Evolutionary conservation across 2,329 filamentous ascomycete species (phyloP).

Genomic region (Ophiosphaerella narmari): DNA sequence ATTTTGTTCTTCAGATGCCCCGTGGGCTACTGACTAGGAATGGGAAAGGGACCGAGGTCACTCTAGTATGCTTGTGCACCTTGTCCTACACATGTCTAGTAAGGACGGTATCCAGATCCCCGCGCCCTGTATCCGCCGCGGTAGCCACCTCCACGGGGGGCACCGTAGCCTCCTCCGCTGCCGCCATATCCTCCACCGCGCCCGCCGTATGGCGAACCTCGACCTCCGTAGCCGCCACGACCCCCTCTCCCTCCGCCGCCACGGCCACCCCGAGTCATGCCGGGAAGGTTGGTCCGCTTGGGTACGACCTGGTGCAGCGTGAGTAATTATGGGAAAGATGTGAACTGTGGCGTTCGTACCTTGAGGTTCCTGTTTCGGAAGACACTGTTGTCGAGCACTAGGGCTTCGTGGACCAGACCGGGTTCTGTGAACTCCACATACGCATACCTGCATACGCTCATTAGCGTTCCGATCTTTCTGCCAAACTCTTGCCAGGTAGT

Average conservation of each 20-base stretch:
- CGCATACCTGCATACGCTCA: conserved; percentile 74
- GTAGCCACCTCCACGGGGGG: conserved; percentile 50
- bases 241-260: conserved; percentile 57
- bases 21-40: background rate
- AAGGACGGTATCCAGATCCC: conserved; percentile 26
- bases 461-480: conserved; percentile 58
- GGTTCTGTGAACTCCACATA: conserved; percentile 99
- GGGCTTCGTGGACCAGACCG: conserved; percentile 85
- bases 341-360: conserved; percentile 55
- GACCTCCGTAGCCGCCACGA: conserved; percentile 52
- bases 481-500: conserved; percentile 62
- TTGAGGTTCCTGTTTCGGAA: conserved; percentile 96
- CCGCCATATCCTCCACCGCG: conserved; percentile 1
- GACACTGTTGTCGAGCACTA: conserved; percentile 94
- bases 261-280: conserved; percentile 82
- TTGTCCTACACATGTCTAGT: conserved; percentile 6
- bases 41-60: background rate
- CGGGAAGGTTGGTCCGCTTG: conserved; percentile 95
- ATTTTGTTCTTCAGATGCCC: conserved; percentile 5
- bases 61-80: background rate
- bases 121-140: conserved; percentile 44
- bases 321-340: conserved; percentile 19
- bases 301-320: conserved; percentile 67
- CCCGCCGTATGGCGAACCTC: conserved; percentile 55
- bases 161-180: conserved; percentile 51